These are phyloP conservation scores for Hyaloscypha hepaticicola DNA, from an alignment of 495 filamentous ascomycete genomes.

Conservation along the genomic window DNA sequence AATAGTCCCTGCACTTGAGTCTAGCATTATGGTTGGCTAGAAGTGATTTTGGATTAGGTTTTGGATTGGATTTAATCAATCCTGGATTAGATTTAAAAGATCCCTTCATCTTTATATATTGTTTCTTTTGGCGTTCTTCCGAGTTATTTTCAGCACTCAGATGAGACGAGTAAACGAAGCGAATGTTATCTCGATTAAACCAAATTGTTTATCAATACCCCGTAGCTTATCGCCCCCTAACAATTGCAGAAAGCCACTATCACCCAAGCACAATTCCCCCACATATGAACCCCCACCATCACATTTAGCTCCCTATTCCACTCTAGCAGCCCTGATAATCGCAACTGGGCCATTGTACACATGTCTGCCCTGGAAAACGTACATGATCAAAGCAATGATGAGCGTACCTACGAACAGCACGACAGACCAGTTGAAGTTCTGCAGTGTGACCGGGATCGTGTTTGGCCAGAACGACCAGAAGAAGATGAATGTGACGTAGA, in stretches of 20 bases:
- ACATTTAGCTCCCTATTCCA: not conserved
- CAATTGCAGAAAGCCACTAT: not conserved
- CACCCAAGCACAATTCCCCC: not conserved
- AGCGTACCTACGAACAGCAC: constrained; percentile 39
- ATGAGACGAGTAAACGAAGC: not conserved
- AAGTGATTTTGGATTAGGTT: too few species aligned
- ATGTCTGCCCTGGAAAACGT: constrained; percentile 37
- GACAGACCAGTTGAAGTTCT: constrained; percentile 45
- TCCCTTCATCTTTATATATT: too few species aligned
- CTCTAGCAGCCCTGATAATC: not conserved
- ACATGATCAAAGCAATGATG: constrained; percentile 38
- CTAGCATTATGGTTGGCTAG: too few species aligned
- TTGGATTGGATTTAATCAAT: too few species aligned
- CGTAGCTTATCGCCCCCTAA: not conserved
- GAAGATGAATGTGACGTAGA: constrained; percentile 39
- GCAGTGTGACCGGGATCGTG: constrained; percentile 31
- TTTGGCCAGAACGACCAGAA: constrained; percentile 49
- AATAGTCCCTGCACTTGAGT: too few species aligned
- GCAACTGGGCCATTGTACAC: constrained; percentile 40
- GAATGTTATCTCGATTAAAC: not conserved
- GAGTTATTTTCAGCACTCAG: too few species aligned
- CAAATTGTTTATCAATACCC: not conserved
- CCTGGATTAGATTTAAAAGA: too few species aligned
- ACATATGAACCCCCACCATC: not conserved
- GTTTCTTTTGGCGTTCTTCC: too few species aligned